Base-by-base conservation (phyloP, 768 basidiomycete genomes). In the Exsudoporus frostii region DNA sequence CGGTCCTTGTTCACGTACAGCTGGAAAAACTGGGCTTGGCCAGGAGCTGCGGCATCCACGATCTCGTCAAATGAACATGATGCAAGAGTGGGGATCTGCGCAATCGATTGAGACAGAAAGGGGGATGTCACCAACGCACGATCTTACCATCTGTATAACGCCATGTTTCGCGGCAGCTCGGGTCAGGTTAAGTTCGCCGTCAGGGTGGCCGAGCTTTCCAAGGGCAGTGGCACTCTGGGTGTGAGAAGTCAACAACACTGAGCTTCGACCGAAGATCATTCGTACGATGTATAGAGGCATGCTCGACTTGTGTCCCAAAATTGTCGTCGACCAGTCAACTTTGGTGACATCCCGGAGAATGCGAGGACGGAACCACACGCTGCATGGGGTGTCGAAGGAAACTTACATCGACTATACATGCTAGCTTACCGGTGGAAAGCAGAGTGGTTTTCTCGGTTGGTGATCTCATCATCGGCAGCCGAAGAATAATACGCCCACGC, bases 401-500 rank as follows among this genome's bases (percentile, higher is more conserved):
- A 7, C 3, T 7, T 10, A 15, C 15, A 13, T 4, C 17, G 17
- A 39, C 0, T 17, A 39, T 29, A 44, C 24, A 38, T 14, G 5
- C 3, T 14, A 4, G 20, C 54, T 47, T 54, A 87, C 90, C 95
- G 80, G 60, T 98, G 95, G 65, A 88, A 98, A 2, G 94, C 95
- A 47, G 85, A 79, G 56, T 91, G 92, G 62, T 97, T 97, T 70
- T 96, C 93, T 45, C 93, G 79, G 54, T 80, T 75, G 29, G 92
- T 94, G 41, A 94, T 91, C 71, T 97, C 93, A 61, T 98, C 95
- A 66, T 98, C 96, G 7, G 96, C 86, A 17, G 93, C 95, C n/a
- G 92, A 94, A 1, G 90, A 92, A 65, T 98, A 95, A 68, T 95
- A 95, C 6, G 94, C 95, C 95, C 95, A 98, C 0, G 92, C 92